Evolutionary conservation across 306 rosid species (phyloP).

Genomic region (Trifolium repens): DNA sequence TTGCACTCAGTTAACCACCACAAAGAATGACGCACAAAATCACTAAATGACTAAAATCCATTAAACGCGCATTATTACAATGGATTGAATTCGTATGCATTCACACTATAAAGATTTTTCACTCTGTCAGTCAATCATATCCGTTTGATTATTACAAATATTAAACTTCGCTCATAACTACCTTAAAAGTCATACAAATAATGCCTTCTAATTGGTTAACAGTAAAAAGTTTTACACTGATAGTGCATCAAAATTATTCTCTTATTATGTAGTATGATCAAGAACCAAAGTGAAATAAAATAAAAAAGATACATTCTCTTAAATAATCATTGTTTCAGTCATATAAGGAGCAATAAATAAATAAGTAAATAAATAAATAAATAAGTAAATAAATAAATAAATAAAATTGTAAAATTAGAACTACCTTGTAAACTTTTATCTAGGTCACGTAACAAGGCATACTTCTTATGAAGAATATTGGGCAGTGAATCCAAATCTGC

Average conservation of each 20-base stretch:
- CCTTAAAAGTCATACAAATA: neutral
- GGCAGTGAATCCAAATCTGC: conserved; percentile 92
- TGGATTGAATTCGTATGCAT: neutral
- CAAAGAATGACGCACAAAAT: conserved; percentile 1
- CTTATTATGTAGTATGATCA: too few relatives aligned
- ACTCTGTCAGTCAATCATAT: neutral
- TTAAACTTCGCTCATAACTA: neutral
- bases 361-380: neutral
- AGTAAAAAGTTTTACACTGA: neutral
- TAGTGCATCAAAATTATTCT: neutral
- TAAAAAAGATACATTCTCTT: neutral
- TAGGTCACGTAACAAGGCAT: conserved; percentile 77
- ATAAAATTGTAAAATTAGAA: conserved; percentile 12
- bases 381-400: neutral
- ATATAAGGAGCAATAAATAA: neutral
- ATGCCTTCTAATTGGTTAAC: neutral
- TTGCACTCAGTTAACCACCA: neutral
- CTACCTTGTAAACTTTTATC: conserved; percentile 91
- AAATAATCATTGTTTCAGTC: conserved; percentile 12
- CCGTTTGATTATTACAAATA: neutral
- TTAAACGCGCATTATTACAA: neutral
- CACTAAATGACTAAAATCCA: conserved; percentile 7
- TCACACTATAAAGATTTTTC: neutral
- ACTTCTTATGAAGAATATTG: conserved; percentile 84
- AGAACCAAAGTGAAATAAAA: too few relatives aligned